Evolutionary conservation across 768 basidiomycete species (phyloP), one percentile per base, ranked within the genome.

Genomic region (Boletus fagicola): DNA sequence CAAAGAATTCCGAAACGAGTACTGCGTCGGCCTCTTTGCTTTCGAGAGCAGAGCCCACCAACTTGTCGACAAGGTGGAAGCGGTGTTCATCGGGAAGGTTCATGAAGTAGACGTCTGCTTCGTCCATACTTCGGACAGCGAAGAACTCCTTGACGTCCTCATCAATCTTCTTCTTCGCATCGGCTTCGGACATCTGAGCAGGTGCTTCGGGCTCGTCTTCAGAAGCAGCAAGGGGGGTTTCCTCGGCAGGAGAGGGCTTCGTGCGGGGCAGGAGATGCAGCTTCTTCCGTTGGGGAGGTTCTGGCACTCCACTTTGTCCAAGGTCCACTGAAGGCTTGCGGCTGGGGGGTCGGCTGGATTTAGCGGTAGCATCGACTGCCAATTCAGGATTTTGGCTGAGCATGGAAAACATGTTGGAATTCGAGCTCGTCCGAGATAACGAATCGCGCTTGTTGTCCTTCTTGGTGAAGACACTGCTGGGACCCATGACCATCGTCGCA

Each of bases 81-180:
- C 88, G 87, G 64, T 87, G 80, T 56, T 79, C 79, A 26, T 79
- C 72, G 7, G 92, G 86, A 28, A 98, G 78, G 20, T 77, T 81
- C 49, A 82, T 79, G 75, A 96, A 94, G 77, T 94, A 95, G 26
- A 82, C 82, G 63, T 92, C 92, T 13, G 91, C 94, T 72, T 97
- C 95, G 35, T 88, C 86, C 55, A 97, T 71, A 66, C 87, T 89
- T 62, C 91, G 88, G 64, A 92, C 84, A 62, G 79, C 83, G 73
- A 88, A 94, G 77, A 93, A 90, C 77, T 98, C 93, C 74, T 91
- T 92, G 54, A 77, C 75, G 63, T 95, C 91, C 64, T 93, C 87
- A 15, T 77, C 79, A 64, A 96, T 87, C 79, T 88, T 90, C 70
- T 83, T 83, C 73, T 81, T 78, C 38, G 85, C 89, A 18, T 85